A percentile compares a stretch with the other conserved stretches of the same genome.
These are phyloP conservation scores for Atkinsonella hypoxylon DNA, from an alignment of 2,329 filamentous ascomycete genomes.

Conservation along the genomic window DNA sequence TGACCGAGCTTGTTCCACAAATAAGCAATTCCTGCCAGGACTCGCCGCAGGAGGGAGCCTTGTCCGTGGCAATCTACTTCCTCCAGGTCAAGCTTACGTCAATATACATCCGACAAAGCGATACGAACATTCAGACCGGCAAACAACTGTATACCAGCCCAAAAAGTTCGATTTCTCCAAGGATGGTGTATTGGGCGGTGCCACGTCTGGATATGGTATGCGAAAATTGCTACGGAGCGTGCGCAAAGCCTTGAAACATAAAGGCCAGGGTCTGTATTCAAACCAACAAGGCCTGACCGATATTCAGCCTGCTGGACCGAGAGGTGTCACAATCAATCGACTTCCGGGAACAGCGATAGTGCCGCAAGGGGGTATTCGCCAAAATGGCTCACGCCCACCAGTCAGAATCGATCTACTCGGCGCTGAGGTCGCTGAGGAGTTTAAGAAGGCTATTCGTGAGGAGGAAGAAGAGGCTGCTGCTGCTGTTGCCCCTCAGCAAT, in stretches of 20 bases:
- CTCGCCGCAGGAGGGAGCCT: slow-evolving; percentile 68
- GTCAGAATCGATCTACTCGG: slow-evolving; percentile 71
- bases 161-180: slow-evolving; percentile 28
- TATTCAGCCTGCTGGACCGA: slow-evolving; percentile 35
- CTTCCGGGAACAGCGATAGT: slow-evolving; percentile 49
- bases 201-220: slow-evolving; percentile 63
- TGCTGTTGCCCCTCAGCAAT: slow-evolving; percentile 10
- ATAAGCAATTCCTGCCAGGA: slow-evolving; percentile 46
- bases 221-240: slow-evolving; percentile 80
- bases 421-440: slow-evolving; percentile 67
- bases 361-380: slow-evolving; percentile 37
- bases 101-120: slow-evolving; percentile 47
- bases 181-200: slow-evolving; percentile 37
- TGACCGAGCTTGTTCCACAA: slow-evolving; percentile 39
- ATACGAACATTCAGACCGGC: slow-evolving; percentile 30
- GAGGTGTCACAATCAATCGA: slow-evolving; percentile 43
- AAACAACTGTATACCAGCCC: slow-evolving; percentile 41
- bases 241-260: slow-evolving; percentile 64
- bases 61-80: slow-evolving; percentile 74
- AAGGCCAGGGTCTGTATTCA: slow-evolving; percentile 30
- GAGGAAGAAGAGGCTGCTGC: slow-evolving; percentile 33
- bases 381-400: slow-evolving; percentile 34
- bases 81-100: slow-evolving; percentile 72
- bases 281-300: slow-evolving; percentile 36
- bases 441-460: slow-evolving; percentile 61